These are phyloP conservation scores for Celoporthe dispersa DNA, from an alignment of 2,329 filamentous ascomycete species.

Conservation along the genomic window DNA sequence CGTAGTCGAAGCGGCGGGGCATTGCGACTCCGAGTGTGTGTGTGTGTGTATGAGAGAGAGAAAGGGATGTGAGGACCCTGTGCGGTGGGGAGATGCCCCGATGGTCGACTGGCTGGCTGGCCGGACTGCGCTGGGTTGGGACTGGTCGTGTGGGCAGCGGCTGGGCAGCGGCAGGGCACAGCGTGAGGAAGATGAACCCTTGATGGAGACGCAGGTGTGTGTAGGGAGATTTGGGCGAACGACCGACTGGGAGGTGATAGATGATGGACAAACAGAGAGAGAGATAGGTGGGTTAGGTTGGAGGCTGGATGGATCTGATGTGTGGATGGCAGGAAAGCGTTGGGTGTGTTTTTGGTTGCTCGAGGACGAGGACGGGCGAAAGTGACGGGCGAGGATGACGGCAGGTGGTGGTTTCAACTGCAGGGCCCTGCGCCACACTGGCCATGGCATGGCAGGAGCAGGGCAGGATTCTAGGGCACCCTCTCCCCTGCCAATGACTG, in stretches of 20 bases:
- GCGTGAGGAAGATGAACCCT: not conserved
- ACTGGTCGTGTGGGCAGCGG: not conserved
- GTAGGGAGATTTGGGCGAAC: not conserved
- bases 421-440: constrained; percentile 9
- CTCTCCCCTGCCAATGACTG: not conserved
- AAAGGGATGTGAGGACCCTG: not conserved
- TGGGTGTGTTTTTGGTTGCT: not conserved
- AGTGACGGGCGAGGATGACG: not conserved
- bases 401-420: not conserved
- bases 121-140: too few species aligned
- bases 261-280: too few species aligned
- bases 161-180: not conserved
- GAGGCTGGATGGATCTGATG: not conserved
- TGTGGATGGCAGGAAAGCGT: not conserved
- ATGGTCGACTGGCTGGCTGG: not conserved
- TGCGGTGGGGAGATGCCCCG: not conserved
- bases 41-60: not conserved
- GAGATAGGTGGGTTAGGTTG: not conserved
- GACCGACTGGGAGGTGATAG: too few species aligned
- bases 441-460: not conserved
- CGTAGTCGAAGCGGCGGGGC: constrained; percentile 31
- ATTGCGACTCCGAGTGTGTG: constrained; percentile 27
- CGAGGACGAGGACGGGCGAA: constrained; percentile 5
- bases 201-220: not conserved
- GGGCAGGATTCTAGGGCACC: not conserved